Evolutionary conservation across 1,139 yeast species (phyloP), one percentile per base, ranked within the genome.

Genomic region (Geotrichum fermentans): DNA sequence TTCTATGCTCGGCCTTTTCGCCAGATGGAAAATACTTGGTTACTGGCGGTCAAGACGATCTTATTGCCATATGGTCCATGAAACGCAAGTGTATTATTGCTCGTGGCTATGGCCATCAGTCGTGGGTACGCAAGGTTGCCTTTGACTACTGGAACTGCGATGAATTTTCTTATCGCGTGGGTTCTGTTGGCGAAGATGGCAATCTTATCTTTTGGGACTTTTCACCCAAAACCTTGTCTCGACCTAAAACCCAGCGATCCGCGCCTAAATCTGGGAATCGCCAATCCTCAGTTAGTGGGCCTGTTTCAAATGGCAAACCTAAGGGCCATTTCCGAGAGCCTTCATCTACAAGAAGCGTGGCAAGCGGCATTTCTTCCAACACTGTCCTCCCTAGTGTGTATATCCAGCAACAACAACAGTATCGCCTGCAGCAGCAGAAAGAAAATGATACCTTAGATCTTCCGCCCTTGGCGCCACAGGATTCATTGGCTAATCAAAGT

Each of bases 131-230:
- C 29, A 69, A 70, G 8, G 73, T 84, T 2, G 60, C 67, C 29
- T 70, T 77, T 55, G 80, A 75, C 54, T 66, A 67, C 10, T 64
- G 60, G 64, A 61, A 53, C 38, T 59, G 63, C 36, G 70, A 70
- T 47, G 58, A 58, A 57, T 57, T 51, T 22, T 64, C 60, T 16
- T 85, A 85, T 62, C 72, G 83, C 50, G 64, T 85, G 33, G 78
- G 83, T 1, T 74, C 84, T 37, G 81, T 81, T 52, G 89, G 90
- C 1, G 82, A 77, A 58, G 95, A 85, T 61, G 88, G 89, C 0
- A 73, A 74, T 50, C 66, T 84, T 7, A 65, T 82, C 32, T 68
- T 83, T 28, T 85, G 90, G 87, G 94, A 85, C 58, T 82, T 85
- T 62, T 79, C 80, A 47, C 83, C 84, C 38, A 73, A 77, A 58